Evolutionary conservation across 1,284 basidiomycete genomes (phyloP).

Genomic region (Ustilago trichophora): DNA sequence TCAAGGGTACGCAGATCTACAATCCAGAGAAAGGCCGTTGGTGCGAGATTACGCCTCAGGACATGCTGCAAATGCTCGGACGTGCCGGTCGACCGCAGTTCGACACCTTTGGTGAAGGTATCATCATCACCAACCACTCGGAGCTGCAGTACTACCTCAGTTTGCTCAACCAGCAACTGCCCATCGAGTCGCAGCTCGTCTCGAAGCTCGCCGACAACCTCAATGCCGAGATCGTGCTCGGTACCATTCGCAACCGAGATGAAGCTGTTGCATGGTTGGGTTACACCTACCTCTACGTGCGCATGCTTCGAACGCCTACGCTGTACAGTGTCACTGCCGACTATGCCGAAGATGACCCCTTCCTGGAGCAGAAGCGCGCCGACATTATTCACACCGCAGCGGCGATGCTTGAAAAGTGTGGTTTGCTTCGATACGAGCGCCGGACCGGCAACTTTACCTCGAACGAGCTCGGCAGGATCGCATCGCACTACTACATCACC

Average conservation of each 20-base stretch:
- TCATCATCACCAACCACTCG: slow-evolving; percentile 97
- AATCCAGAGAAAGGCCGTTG: slow-evolving; percentile 98
- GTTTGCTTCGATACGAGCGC: slow-evolving; percentile 92
- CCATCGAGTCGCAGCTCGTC: slow-evolving; percentile 96
- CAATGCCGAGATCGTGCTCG: slow-evolving; percentile 96
- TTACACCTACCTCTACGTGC: slow-evolving; percentile 76
- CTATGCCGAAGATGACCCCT: slow-evolving; percentile 85
- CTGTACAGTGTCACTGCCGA: slow-evolving; percentile 90
- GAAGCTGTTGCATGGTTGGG: slow-evolving; percentile 92
- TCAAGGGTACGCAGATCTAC: slow-evolving; percentile 99
- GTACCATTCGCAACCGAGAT: slow-evolving; percentile 88
- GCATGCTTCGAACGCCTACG: slow-evolving; percentile 89
- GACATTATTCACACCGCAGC: slow-evolving; percentile 96
- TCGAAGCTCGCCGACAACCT: slow-evolving; percentile 91
- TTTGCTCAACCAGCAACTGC: slow-evolving; percentile 68
- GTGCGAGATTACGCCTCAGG: slow-evolving; percentile 94
- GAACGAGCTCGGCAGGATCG: slow-evolving; percentile 81
- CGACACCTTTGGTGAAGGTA: slow-evolving; percentile 96
- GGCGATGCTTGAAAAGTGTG: slow-evolving; percentile 90
- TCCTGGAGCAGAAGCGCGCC: slow-evolving; percentile 88
- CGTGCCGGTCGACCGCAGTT: slow-evolving; percentile 97
- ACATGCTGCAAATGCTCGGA: slow-evolving; percentile 98
- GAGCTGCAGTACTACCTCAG: slow-evolving; percentile 89
- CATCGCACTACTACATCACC: slow-evolving; percentile 95
- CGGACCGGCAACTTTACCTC: slow-evolving; percentile 81